phyloP scores from a whole-genome alignment of 2,329 filamentous ascomycete genomes.

The Whalleya microplaca region DNA sequence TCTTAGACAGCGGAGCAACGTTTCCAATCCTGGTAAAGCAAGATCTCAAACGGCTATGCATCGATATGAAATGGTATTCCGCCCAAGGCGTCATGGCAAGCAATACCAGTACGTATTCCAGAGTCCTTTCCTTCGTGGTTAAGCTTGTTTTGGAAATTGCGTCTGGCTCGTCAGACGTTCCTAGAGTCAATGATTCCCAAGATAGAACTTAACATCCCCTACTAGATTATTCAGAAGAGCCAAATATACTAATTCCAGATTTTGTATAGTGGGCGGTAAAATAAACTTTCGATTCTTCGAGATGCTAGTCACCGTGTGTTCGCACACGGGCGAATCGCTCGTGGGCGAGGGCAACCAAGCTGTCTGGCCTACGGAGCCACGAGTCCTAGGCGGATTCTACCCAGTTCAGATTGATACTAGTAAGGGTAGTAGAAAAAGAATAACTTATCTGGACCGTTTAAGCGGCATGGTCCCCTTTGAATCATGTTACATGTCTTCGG shows the following conservation, averaged over 20 bases:
- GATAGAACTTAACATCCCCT: not conserved
- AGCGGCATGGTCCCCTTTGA: slow-evolving; percentile 49
- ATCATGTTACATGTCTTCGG: slow-evolving; percentile 45
- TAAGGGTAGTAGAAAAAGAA: not conserved
- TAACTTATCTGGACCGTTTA: slow-evolving; percentile 36
- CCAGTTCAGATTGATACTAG: slow-evolving; percentile 34
- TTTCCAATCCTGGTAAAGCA: slow-evolving; percentile 41
- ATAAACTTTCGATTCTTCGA: slow-evolving; percentile 38
- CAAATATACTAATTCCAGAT: not conserved
- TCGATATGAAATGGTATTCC: slow-evolving; percentile 40
- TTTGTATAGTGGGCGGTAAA: slow-evolving; percentile 14
- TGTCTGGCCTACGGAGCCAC: slow-evolving; percentile 30
- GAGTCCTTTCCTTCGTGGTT: not conserved
- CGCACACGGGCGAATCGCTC: slow-evolving; percentile 27
- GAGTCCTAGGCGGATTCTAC: slow-evolving; percentile 30
- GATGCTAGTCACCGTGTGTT: slow-evolving; percentile 39
- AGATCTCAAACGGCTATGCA: slow-evolving; percentile 42
- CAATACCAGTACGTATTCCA: slow-evolving; percentile 7
- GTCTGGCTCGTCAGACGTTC: not conserved
- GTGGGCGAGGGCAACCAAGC: slow-evolving; percentile 33
- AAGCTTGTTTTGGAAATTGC: not conserved
- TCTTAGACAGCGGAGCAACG: slow-evolving; percentile 50
- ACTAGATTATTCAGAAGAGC: not conserved
- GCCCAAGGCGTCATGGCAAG: slow-evolving; percentile 38
- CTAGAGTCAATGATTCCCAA: not conserved